A percentile compares a stretch with the other conserved stretches of the same genome.
phyloP scores from a whole-genome alignment of 2,329 filamentous ascomycete species.

The Xylaria polymorpha region DNA sequence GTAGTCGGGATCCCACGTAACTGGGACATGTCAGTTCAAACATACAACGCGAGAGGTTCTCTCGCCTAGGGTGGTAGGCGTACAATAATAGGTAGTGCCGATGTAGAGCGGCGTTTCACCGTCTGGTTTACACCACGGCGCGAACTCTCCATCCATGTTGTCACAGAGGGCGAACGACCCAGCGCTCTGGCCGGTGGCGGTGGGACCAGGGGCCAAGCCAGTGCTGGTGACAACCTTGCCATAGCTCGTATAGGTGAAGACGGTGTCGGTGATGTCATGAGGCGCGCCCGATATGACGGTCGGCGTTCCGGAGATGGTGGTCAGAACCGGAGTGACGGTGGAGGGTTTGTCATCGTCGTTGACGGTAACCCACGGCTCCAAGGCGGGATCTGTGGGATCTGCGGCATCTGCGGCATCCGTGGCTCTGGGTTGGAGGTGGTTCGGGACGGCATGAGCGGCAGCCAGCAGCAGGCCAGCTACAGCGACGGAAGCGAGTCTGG shows the following conservation, averaged over 20 bases:
- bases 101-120: conserved; percentile 57
- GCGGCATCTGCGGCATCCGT: conserved; percentile 25
- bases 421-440: conserved; percentile 37
- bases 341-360: conserved; percentile 59
- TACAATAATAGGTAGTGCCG: conserved; percentile 64
- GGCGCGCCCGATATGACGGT: conserved; percentile 55
- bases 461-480: conserved; percentile 44
- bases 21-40: conserved; percentile 49
- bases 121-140: conserved; percentile 65
- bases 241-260: conserved; percentile 51
- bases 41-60: not conserved
- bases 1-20: conserved; percentile 67
- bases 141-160: conserved; percentile 59
- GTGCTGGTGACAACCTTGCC: conserved; percentile 52
- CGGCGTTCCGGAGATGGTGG: conserved; percentile 60
- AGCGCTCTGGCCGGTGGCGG: conserved; percentile 53
- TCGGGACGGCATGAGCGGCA: conserved; percentile 44
- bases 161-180: conserved; percentile 64
- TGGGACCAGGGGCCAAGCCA: conserved; percentile 56
- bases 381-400: conserved; percentile 49
- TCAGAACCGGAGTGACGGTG: conserved; percentile 63
- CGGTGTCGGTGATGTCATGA: conserved; percentile 56
- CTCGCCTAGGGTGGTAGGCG: not conserved
- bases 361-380: conserved; percentile 64
- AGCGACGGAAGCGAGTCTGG: conserved; percentile 37